Conservation (phyloP, 345 rosid species). For the Salix exigua region DNA sequence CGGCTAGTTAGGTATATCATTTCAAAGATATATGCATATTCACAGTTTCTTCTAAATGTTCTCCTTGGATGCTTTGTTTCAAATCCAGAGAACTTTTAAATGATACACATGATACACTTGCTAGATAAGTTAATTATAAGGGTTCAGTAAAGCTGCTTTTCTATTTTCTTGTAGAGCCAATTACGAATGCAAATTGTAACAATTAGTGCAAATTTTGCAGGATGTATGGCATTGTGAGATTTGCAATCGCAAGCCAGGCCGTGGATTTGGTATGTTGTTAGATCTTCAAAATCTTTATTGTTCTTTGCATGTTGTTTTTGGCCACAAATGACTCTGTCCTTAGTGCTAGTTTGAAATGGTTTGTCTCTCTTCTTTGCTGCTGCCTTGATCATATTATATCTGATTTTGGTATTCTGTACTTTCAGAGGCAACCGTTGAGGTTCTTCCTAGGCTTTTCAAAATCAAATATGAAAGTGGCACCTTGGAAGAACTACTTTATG, state of each 20-base stretch:
- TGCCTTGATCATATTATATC: neutral
- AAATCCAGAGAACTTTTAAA: neutral
- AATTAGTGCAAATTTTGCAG: slow-evolving; percentile 41
- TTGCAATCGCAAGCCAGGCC: slow-evolving; percentile 94
- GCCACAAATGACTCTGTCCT: neutral
- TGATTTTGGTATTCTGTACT: slow-evolving; percentile 21
- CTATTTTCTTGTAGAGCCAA: neutral
- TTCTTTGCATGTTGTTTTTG: neutral
- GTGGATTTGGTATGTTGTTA: slow-evolving; percentile 86
- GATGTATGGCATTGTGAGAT: slow-evolving; percentile 99
- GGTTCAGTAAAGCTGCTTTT: neutral
- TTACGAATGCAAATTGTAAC: slow-evolving; percentile 1
- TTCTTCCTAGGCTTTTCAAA: slow-evolving; percentile 97
- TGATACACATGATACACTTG: neutral
- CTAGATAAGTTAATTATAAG: neutral
- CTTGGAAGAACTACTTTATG: slow-evolving; percentile 85
- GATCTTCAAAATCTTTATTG: neutral
- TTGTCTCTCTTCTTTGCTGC: neutral
- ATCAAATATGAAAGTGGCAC: slow-evolving; percentile 99
- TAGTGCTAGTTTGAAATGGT: neutral
- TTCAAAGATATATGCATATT: neutral
- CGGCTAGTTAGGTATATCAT: slow-evolving; percentile 7
- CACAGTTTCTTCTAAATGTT: neutral
- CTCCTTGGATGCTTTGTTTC: neutral
- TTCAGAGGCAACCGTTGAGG: slow-evolving; percentile 93